These are phyloP conservation scores for Globisporangium polare DNA, from an alignment of 352 stramenopile genomes.

Conservation along the genomic window DNA sequence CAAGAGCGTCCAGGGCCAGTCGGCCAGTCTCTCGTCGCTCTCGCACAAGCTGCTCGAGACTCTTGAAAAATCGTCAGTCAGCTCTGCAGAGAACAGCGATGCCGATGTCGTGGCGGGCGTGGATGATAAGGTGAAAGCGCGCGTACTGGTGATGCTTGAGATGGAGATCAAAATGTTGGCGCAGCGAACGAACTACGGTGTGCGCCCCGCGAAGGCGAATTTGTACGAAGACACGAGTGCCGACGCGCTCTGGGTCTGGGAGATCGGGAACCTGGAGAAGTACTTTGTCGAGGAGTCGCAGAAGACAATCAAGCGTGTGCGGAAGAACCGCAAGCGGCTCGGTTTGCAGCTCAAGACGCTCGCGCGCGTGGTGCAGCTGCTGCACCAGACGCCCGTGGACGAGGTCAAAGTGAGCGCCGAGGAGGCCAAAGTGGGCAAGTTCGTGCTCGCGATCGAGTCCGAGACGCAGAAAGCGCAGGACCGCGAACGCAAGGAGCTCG, in stretches of 20 bases:
- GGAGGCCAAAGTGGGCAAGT: constrained; percentile 78
- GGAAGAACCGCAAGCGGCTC: constrained; percentile 75
- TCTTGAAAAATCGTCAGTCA: constrained; percentile 17
- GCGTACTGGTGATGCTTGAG: constrained; percentile 41
- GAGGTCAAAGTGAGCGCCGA: constrained; percentile 78
- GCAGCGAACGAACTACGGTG: constrained; percentile 66
- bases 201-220: constrained; percentile 62
- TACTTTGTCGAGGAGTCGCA: constrained; percentile 65
- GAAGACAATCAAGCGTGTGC: constrained; percentile 75
- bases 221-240: constrained; percentile 76
- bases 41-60: constrained; percentile 26
- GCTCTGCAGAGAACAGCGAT: constrained; percentile 2
- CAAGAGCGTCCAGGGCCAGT: constrained; percentile 39
- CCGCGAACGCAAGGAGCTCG: constrained; percentile 51
- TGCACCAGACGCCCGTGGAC: constrained; percentile 65
- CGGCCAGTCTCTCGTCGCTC: constrained; percentile 35
- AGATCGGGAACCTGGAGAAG: constrained; percentile 71
- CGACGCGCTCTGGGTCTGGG: constrained; percentile 81
- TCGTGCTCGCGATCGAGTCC: constrained; percentile 55
- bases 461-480: constrained; percentile 61
- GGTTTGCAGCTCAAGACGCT: constrained; percentile 71
- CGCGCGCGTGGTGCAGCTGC: constrained; percentile 54
- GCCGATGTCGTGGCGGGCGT: neutral
- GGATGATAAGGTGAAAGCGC: constrained; percentile 17
- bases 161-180: constrained; percentile 89